Base-by-base conservation (phyloP, 148 eudicot species). In the Vaccinium macrocarpon region DNA sequence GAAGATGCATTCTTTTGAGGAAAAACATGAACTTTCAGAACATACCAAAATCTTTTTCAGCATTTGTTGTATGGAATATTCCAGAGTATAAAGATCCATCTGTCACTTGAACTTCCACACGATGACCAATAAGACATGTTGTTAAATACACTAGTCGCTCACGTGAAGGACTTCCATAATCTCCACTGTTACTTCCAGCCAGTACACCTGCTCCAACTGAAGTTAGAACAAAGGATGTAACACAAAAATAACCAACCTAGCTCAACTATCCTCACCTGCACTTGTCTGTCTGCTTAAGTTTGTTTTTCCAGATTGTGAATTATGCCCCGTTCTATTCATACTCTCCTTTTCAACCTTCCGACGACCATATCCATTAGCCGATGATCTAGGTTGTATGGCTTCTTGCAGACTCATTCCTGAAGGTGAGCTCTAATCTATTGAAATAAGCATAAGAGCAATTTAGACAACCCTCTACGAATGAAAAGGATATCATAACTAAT, bases 51-150 rank as follows among this genome's bases (percentile, higher is more conserved):
- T 95, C 95, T 86, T 87, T 89, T 78, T 96, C 96, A 78, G 92
- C 86, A 83, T 91, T 90, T 64, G 92, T 92, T 8, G 98, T 90
- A 88, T 97, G 98, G 87, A 95, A 93, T 87, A 97, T 87, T 84
- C 99, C 98, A 81, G 93, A 88, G 87, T 76, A 93, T 50, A 92
- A 86, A 80, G 98, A 93, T 74, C 99, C 99, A 88, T 91, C 95
- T 87, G 88, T 85, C 86, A 97, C 94, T 86, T 95, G 98, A 83
- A 97, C 98, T 82, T 97, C 98, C 85, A 97, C 99, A 61, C 90
- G 93, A 84, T 91, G 98, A 82, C 98, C 99, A 76, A 97, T 90
- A 78, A 97, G 93, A 88, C 95, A 93, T 18, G 98, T 84, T 25
- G 94, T 89, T 83, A 94, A 16, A 88, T 94, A 97, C 72, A 94